A percentile compares a stretch with the other conserved stretches of the same genome.
Conservation (phyloP, 495 filamentous ascomycete genomes). For the Penicillium canescens region DNA sequence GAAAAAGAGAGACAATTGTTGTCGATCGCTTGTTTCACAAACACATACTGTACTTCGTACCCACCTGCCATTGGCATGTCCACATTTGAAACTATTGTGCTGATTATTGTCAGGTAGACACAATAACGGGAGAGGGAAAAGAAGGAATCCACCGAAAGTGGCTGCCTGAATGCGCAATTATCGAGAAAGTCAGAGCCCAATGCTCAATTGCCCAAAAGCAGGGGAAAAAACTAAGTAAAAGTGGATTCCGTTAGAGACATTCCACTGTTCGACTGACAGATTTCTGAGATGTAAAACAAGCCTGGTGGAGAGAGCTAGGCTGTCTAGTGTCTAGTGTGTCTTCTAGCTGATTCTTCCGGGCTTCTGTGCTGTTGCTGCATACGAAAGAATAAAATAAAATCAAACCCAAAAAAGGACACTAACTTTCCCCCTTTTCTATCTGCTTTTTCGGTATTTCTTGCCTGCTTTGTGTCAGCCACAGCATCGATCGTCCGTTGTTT, state of each 20-base stretch:
- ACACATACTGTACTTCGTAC: not conserved
- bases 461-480: constrained; percentile 18
- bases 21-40: constrained; percentile 10
- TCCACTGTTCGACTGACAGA: not conserved
- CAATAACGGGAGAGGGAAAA: not conserved
- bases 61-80: not conserved
- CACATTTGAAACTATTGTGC: constrained; percentile 11
- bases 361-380: constrained; percentile 2
- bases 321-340: not conserved
- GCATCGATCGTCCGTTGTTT: constrained; percentile 27
- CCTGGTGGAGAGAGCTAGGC: not conserved
- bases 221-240: not conserved
- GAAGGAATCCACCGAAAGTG: not conserved
- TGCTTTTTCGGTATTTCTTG: constrained; percentile 2
- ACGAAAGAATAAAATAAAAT: too few species aligned
- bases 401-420: too few species aligned
- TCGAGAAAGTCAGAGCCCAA: not conserved
- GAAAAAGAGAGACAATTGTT: not conserved
- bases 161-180: not conserved
- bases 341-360: constrained; percentile 8
- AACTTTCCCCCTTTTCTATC: constrained; percentile 12
- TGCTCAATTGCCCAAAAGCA: not conserved
- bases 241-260: not conserved
- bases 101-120: constrained; percentile 3
- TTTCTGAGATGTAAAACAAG: constrained; percentile 8